A percentile compares a stretch with the other conserved stretches of the same genome.
phyloP scores from a whole-genome alignment of 2,329 filamentous ascomycete genomes.

The Albifimbria verrucaria region DNA sequence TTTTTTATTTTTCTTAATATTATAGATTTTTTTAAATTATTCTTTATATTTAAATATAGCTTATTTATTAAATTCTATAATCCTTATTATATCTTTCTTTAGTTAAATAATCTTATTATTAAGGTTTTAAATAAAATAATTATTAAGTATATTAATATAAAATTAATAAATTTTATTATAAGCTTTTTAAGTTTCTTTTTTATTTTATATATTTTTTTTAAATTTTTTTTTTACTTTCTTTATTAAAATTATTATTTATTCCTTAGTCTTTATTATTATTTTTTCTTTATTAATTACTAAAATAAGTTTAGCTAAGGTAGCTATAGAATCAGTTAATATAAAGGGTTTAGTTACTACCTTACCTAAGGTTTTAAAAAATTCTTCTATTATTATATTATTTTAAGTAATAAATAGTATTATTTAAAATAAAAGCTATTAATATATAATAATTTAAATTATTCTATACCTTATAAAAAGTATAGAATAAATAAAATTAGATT shows the following conservation, averaged over 20 bases:
- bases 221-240: not conserved
- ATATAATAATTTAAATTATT: not conserved
- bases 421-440: not conserved
- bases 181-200: not conserved
- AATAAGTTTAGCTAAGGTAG: not conserved
- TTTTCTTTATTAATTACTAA: not conserved
- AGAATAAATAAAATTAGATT: too few species aligned
- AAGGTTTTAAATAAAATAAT: not conserved
- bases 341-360: not conserved
- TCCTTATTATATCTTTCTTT: not conserved
- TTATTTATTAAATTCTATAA: not conserved
- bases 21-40: too few species aligned
- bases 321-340: not conserved
- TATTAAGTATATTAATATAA: not conserved
- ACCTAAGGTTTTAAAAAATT: not conserved
- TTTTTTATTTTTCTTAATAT: not conserved
- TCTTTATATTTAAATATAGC: not conserved
- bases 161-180: not conserved
- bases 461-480: too few species aligned
- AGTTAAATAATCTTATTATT: not conserved
- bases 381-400: not conserved
- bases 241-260: too few species aligned
- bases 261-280: too few species aligned
- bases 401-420: not conserved
- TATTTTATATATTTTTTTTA: not conserved